Evolutionary conservation across 805 yeast species (phyloP), one percentile per base, ranked within the genome.

Genomic region (Yarrowia sp.): DNA sequence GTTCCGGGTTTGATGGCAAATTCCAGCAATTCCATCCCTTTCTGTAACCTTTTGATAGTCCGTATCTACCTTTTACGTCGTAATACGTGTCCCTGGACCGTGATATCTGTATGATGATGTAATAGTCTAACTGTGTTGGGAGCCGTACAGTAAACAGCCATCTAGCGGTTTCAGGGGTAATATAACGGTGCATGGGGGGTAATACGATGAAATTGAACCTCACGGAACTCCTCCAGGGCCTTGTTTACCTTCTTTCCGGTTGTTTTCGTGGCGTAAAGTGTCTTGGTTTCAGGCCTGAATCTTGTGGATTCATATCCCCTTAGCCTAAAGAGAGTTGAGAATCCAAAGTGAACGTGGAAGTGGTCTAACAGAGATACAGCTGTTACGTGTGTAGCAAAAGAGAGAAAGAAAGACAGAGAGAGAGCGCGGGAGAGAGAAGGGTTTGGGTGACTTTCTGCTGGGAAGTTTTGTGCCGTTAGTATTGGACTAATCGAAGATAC

Each of bases 1-100:
- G 59, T 53, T 53, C 36, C 36, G 45, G 35, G 59, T 40, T 53
- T 53, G 58, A 53, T 40, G 36, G 59, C 59, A 53, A 53, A 53
- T 53, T 53, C 45, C 59, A 53, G 36, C 45, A 38, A 15, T 53
- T 14, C 12, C 22, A 38, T 53, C 59, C 59, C 45, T 53, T 53
- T 40, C 59, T 22, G 45, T 38, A 53, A 38, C n/a, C 19, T 53
- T 50, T 53, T 40, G 59, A 53, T 38, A 16, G 45, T 38, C 45
- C 16, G 15, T 53, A 40, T 40, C 59, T n/a, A 19, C 45, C 59
- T 53, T 53, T 49, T 40, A 12, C 35, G 59, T 38, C 45, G 58
- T 22, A 14, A 40, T 53, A 53, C 59, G 59, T 53, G 43, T 38
- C 43, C 45, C 59, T 53, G 59, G 56, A 9, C 45, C 35, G 32